phyloP scores from a whole-genome alignment of 139 green algal species.

The Penium margaritaceum region DNA sequence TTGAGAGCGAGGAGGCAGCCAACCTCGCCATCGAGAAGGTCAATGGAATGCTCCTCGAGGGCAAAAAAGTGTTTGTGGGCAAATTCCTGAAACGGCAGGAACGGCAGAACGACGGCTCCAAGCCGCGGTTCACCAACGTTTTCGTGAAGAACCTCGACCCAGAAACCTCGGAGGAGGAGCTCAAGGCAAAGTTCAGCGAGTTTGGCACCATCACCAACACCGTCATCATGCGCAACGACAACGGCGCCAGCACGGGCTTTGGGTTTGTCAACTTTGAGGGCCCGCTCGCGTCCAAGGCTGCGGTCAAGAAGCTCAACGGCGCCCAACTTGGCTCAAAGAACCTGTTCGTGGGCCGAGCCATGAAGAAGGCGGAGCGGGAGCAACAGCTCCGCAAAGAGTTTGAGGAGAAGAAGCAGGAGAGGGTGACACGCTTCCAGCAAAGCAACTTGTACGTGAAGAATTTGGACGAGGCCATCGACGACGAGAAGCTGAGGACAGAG shows the following conservation, averaged over 20 bases:
- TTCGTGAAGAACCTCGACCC: too few species aligned
- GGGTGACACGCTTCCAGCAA: constrained; percentile 48
- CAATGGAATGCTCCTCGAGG: constrained; percentile 56
- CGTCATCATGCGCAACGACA: constrained; percentile 30
- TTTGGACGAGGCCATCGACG: constrained; percentile 51
- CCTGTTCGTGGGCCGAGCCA: constrained; percentile 45
- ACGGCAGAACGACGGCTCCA: too few species aligned
- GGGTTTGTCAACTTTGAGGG: constrained; percentile 60
- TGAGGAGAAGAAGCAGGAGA: constrained; percentile 48
- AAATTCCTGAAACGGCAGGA: too few species aligned
- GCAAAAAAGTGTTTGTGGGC: constrained; percentile 48
- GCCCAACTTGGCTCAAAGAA: constrained; percentile 41
- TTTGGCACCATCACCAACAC: constrained; percentile 59
- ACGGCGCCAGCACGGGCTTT: constrained; percentile 54
- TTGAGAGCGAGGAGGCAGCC: constrained; percentile 51
- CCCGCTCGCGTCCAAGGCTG: constrained; percentile 48
- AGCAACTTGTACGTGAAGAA: constrained; percentile 61
- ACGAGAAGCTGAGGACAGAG: constrained; percentile 49
- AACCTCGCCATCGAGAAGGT: constrained; percentile 57
- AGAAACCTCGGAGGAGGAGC: too few species aligned
- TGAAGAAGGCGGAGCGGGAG: constrained; percentile 58
- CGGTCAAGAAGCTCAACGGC: constrained; percentile 60
- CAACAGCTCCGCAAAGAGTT: constrained; percentile 44
- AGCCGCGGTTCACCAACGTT: too few species aligned
- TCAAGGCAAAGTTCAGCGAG: constrained; percentile 48